phyloP scores from a whole-genome alignment of 257 asterid genomes.

The Plantago major region DNA sequence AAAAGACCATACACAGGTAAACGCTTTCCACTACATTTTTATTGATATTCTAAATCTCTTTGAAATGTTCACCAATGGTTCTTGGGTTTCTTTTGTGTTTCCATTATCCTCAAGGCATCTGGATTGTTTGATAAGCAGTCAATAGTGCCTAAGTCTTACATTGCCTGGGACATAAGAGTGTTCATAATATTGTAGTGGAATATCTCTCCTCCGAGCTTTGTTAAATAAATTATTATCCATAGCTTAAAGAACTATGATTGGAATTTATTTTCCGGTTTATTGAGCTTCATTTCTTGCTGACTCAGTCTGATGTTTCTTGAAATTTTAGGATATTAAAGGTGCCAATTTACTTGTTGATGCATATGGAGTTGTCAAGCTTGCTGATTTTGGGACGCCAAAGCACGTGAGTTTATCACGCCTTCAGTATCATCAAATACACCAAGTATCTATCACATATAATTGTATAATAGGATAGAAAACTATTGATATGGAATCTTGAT shows the following conservation, averaged over 20 bases:
- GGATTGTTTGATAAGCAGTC: too few relatives aligned
- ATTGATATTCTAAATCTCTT: too few relatives aligned
- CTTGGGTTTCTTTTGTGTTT: too few relatives aligned
- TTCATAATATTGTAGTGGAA: too few relatives aligned
- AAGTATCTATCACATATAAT: neutral
- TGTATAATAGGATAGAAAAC: neutral
- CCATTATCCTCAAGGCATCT: too few relatives aligned
- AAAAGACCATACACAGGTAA: slow-evolving; percentile 90
- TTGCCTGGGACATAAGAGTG: too few relatives aligned
- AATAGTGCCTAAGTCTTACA: too few relatives aligned
- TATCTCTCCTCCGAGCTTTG: neutral
- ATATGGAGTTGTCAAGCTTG: slow-evolving; percentile 90
- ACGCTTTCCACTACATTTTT: neutral
- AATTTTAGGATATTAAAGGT: slow-evolving; percentile 73
- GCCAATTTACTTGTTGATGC: slow-evolving; percentile 95
- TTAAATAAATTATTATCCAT: neutral
- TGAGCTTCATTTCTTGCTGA: slow-evolving; percentile 15
- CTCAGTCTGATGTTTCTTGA: neutral
- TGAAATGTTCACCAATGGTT: too few relatives aligned
- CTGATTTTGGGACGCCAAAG: slow-evolving; percentile 94
- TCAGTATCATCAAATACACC: slow-evolving; percentile 2
- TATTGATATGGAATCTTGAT: neutral
- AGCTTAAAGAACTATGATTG: neutral
- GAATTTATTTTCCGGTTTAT: neutral
- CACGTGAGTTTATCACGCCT: slow-evolving; percentile 51